Conservation (phyloP, 768 basidiomycete genomes). For the Podaxis rugospora region DNA sequence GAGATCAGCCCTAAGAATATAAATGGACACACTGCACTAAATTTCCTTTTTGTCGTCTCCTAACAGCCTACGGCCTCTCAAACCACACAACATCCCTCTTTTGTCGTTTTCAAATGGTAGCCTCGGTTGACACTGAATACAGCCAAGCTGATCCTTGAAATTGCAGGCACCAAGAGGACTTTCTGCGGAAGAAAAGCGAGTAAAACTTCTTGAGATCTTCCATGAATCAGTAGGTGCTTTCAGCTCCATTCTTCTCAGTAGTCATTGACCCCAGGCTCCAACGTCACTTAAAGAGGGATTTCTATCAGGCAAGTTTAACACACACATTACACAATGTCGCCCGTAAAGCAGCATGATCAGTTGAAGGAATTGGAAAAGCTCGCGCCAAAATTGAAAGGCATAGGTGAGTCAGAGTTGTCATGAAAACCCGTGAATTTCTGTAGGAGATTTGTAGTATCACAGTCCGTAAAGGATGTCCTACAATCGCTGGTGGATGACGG, state of each 20-base stretch:
- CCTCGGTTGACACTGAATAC: background rate
- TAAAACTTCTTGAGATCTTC: conserved; percentile 87
- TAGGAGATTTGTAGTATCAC: conserved; percentile 53
- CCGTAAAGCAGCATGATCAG: conserved; percentile 28
- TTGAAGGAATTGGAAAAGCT: conserved; percentile 92
- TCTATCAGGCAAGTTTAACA: conserved; percentile 34
- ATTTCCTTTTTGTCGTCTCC: background rate
- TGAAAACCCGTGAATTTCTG: background rate
- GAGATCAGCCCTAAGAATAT: background rate
- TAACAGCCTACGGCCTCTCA: background rate
- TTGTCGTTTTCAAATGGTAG: background rate
- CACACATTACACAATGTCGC: too few species aligned
- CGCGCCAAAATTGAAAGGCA: conserved; percentile 85
- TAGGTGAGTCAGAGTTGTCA: conserved; percentile 45
- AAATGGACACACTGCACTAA: background rate
- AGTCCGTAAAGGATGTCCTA: conserved; percentile 88
- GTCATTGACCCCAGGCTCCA: background rate
- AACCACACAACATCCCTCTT: background rate
- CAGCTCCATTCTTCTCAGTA: background rate
- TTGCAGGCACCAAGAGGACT: conserved; percentile 75
- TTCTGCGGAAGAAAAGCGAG: conserved; percentile 86
- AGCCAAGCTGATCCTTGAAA: background rate
- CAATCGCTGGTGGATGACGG: conserved; percentile 86
- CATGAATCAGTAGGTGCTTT: conserved; percentile 68
- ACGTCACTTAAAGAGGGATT: conserved; percentile 59